phyloP scores from a whole-genome alignment of 108 stramenopile species.

The Aurantiochytrium sp. region DNA sequence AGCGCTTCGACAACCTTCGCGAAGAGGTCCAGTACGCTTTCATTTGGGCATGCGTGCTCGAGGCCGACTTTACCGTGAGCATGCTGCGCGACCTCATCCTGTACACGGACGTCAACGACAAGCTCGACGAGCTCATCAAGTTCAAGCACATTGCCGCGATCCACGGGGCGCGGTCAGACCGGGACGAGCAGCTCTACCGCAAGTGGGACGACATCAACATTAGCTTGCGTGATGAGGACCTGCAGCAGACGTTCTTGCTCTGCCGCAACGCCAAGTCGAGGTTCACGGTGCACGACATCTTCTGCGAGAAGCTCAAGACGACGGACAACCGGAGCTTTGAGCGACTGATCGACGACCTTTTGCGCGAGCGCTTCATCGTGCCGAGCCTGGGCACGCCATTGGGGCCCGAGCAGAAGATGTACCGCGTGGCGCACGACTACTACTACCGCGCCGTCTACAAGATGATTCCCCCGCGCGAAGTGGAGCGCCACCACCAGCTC shows the following conservation, averaged over 20 bases:
- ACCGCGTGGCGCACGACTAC: background rate
- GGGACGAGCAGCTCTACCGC: background rate
- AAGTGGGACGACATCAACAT: constrained; percentile 26
- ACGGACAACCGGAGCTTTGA: background rate
- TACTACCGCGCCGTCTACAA: constrained; percentile 7
- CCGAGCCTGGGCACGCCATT: background rate
- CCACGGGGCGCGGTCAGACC: background rate
- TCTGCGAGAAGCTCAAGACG: background rate
- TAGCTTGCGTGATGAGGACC: background rate
- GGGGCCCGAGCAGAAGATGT: background rate
- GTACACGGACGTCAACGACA: background rate
- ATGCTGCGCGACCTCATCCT: background rate
- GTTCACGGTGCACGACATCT: background rate
- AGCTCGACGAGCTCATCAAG: constrained; percentile 12
- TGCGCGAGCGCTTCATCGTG: background rate
- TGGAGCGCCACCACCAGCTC: background rate
- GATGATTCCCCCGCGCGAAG: constrained; percentile 2
- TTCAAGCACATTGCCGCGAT: background rate
- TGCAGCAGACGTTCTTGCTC: background rate
- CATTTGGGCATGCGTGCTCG: background rate
- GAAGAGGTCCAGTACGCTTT: constrained; percentile 15
- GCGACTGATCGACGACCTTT: background rate
- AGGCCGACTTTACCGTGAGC: background rate
- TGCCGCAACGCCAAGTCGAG: background rate
- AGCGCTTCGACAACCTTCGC: background rate